Conservation (phyloP, 1,284 basidiomycete genomes). For the Malassezia cuniculi region DNA sequence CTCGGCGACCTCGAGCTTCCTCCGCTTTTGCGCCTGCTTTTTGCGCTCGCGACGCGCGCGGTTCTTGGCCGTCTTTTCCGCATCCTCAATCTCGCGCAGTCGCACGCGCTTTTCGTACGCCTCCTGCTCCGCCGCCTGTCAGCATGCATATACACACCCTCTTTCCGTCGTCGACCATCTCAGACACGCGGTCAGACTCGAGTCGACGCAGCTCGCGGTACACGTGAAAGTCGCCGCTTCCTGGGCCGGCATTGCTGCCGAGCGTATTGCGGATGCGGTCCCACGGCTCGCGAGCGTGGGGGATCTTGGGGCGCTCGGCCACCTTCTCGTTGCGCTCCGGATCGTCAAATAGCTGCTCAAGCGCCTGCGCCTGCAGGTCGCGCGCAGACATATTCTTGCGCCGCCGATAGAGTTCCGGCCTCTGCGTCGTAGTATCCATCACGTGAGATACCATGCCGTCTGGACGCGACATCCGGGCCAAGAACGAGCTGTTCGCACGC, state of each 20-base stretch:
- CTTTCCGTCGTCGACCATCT: slow-evolving; percentile 69
- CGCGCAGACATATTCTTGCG: slow-evolving; percentile 20
- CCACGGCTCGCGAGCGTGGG: slow-evolving; percentile 27
- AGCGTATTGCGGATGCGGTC: slow-evolving; percentile 64
- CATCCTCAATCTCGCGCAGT: slow-evolving; percentile 36
- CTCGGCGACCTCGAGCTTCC: slow-evolving; percentile 5
- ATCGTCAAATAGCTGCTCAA: slow-evolving; percentile 31
- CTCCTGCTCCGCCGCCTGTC: slow-evolving; percentile 21
- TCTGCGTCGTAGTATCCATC: too few relatives aligned
- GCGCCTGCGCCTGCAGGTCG: slow-evolving; percentile 30
- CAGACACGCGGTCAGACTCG: slow-evolving; percentile 83
- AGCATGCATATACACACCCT: slow-evolving; percentile 52
- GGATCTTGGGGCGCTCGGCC: slow-evolving; percentile 19
- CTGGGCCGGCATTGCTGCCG: slow-evolving; percentile 42
- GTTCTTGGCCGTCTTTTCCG: slow-evolving; percentile 38
- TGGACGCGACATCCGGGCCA: slow-evolving; percentile 10
- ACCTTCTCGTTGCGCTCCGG: slow-evolving; percentile 28
- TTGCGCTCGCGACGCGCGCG: slow-evolving; percentile 38
- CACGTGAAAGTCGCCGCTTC: slow-evolving; percentile 56
- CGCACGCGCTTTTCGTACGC: slow-evolving; percentile 22
- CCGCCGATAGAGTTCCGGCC: neutral
- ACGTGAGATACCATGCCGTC: too few relatives aligned
- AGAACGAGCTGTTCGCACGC: slow-evolving; percentile 9
- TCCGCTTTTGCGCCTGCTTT: slow-evolving; percentile 16
- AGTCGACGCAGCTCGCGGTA: slow-evolving; percentile 87